Percentiles rank a stretch among this genome's conserved stretches.
Evolutionary conservation across 306 rosid species (phyloP).

Genomic region (Quillaja saponaria): DNA sequence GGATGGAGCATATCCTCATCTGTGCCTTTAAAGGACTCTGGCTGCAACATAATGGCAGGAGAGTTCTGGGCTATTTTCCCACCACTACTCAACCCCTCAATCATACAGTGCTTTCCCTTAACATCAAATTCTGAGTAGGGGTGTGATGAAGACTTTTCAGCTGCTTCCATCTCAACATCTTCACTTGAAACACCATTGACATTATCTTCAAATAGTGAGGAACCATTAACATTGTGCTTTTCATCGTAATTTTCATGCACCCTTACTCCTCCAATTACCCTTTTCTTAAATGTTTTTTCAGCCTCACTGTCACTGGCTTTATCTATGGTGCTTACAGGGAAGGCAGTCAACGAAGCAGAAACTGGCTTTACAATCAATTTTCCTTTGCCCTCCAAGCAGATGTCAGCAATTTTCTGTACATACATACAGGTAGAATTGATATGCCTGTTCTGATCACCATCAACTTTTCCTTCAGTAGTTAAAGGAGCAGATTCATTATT

Average conservation of each 20-base stretch:
- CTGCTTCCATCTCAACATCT: slow-evolving; percentile 34
- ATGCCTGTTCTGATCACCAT: slow-evolving; percentile 25
- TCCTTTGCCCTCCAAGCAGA: slow-evolving; percentile 37
- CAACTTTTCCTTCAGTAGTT: slow-evolving; percentile 37
- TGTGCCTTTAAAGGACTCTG: slow-evolving; percentile 34
- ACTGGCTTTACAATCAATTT: slow-evolving; percentile 33
- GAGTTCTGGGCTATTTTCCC: slow-evolving; percentile 34
- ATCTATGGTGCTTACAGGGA: slow-evolving; percentile 29
- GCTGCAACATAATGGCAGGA: slow-evolving; percentile 29
- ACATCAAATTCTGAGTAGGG: slow-evolving; percentile 37
- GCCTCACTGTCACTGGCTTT: slow-evolving; percentile 41
- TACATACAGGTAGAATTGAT: slow-evolving; percentile 31
- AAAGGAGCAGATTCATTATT: slow-evolving; percentile 33
- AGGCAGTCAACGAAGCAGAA: slow-evolving; percentile 27
- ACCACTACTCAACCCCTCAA: slow-evolving; percentile 29
- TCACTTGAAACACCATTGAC: slow-evolving; percentile 30
- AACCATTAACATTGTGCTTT: slow-evolving; percentile 24
- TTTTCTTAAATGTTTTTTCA: slow-evolving; percentile 30
- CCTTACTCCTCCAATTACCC: slow-evolving; percentile 28
- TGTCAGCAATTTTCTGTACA: slow-evolving; percentile 30
- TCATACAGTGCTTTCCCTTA: slow-evolving; percentile 16
- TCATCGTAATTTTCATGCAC: slow-evolving; percentile 33
- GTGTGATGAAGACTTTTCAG: slow-evolving; percentile 23
- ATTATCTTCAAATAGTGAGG: slow-evolving; percentile 28
- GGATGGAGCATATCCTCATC: slow-evolving; percentile 29